A percentile compares a stretch with the other conserved stretches of the same genome.
phyloP scores from a whole-genome alignment of 176 grass and related monocot species.

The Raddia distichophylla region DNA sequence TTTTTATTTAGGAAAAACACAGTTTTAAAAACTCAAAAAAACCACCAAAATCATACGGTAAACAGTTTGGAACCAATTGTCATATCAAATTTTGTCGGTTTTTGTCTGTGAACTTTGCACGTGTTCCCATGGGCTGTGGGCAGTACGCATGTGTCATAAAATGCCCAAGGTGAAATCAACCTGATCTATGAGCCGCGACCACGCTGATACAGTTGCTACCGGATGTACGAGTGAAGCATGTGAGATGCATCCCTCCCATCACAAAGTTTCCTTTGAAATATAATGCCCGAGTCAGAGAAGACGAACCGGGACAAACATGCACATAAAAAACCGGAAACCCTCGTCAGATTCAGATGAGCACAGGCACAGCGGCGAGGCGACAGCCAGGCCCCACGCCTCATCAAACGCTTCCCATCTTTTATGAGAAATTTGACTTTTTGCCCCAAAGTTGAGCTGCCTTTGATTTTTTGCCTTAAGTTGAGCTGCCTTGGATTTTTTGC shows the following conservation, averaged over 20 bases:
- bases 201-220: neutral
- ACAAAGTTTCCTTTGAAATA: slow-evolving; percentile 30
- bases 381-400: slow-evolving; percentile 24
- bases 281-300: neutral
- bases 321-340: neutral
- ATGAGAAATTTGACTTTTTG: too few species aligned
- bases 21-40: too few species aligned
- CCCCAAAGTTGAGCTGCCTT: too few species aligned
- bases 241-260: neutral
- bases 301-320: slow-evolving; percentile 11
- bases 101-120: too few species aligned
- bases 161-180: neutral
- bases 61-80: too few species aligned
- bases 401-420: too few species aligned
- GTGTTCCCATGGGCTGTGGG: too few species aligned
- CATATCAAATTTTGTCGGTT: too few species aligned
- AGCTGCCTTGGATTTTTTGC: too few species aligned
- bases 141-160: neutral
- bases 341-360: slow-evolving; percentile 24
- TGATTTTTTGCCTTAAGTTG: too few species aligned
- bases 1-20: too few species aligned
- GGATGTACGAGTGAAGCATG: slow-evolving; percentile 20
- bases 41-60: too few species aligned
- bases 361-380: neutral
- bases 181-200: neutral